Evolutionary conservation across 768 basidiomycete genomes (phyloP).

Genomic region (Lepiota subincarnata): DNA sequence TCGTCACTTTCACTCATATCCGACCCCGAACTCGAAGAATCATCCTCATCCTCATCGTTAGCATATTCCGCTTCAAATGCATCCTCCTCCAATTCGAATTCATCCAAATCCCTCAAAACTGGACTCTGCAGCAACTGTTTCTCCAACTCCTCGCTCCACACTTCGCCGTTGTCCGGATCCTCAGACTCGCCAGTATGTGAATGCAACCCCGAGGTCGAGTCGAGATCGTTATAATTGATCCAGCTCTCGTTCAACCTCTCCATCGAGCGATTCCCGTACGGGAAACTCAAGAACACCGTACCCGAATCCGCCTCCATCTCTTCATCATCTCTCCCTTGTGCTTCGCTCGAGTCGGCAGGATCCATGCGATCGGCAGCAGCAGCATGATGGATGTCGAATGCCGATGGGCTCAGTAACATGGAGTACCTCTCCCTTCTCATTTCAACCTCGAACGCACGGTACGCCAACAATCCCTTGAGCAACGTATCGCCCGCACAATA

Average conservation of each 20-base stretch:
- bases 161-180: background rate
- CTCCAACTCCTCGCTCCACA: constrained; percentile 5
- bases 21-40: no score
- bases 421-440: background rate
- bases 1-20: background rate
- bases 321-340: background rate
- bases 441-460: constrained; percentile 2
- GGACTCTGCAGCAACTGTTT: background rate
- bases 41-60: no score
- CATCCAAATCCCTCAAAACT: background rate
- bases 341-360: background rate
- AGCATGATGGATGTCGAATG: background rate
- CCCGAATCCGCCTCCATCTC: background rate
- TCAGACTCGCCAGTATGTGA: background rate
- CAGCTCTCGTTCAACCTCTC: background rate
- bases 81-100: no score
- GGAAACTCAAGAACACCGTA: constrained; percentile 9
- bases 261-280: background rate
- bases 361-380: no score
- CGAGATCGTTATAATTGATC: constrained; percentile 8
- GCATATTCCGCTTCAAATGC: no score
- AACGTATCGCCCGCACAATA: constrained; percentile 2
- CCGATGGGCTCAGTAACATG: background rate
- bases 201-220: background rate
- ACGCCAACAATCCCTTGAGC: background rate